A percentile compares a stretch with the other conserved stretches of the same genome.
phyloP scores from a whole-genome alignment of 1,284 basidiomycete genomes.

The Cerioporus squamosus region DNA sequence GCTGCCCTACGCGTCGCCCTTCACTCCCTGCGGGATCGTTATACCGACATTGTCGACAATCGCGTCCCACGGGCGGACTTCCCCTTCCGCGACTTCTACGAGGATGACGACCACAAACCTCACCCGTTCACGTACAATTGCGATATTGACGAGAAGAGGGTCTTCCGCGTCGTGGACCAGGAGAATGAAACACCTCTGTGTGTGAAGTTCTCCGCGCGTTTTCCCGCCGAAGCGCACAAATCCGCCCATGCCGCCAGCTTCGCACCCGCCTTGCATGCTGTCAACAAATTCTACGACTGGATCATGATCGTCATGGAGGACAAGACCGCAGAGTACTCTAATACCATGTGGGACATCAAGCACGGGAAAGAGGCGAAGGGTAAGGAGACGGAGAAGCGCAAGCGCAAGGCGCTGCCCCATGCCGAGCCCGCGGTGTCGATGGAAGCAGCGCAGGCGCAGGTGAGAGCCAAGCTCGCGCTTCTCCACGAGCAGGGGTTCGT shows the following conservation, averaged over 20 bases:
- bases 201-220: conserved; percentile 16
- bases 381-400: neutral
- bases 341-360: neutral
- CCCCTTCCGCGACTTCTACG: conserved; percentile 16
- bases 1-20: conserved; percentile 13
- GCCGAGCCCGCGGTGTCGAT: neutral
- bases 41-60: neutral
- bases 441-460: neutral
- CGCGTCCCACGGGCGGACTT: conserved; percentile 1
- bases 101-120: neutral
- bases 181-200: conserved; percentile 7
- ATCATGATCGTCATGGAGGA: conserved; percentile 20
- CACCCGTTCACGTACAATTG: conserved; percentile 5
- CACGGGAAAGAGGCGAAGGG: no score
- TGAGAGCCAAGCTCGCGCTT: neutral
- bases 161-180: conserved; percentile 5
- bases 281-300: conserved; percentile 16
- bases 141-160: conserved; percentile 11
- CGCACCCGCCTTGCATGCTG: conserved; percentile 14
- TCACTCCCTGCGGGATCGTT: neutral
- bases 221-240: conserved; percentile 14
- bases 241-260: conserved; percentile 7
- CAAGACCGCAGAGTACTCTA: conserved; percentile 10
- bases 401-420: neutral
- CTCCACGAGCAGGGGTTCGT: no score